A percentile compares a stretch with the other conserved stretches of the same genome.
These are phyloP conservation scores for Ganoderma meredithae DNA, from an alignment of 1,284 basidiomycete species.

Conservation along the genomic window DNA sequence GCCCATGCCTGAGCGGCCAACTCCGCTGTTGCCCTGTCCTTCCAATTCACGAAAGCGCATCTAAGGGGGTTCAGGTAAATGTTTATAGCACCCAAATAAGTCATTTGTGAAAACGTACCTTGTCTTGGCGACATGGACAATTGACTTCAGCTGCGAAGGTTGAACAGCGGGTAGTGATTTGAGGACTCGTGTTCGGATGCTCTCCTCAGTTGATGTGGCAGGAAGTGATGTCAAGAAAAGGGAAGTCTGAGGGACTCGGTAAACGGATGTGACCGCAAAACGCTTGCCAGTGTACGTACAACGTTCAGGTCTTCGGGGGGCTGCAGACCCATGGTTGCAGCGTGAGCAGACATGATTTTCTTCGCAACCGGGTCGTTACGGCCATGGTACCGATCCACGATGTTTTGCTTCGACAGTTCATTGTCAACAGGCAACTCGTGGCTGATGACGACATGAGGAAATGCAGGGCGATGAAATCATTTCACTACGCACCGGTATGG, in stretches of 20 bases:
- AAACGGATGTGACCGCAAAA: constrained; percentile 16
- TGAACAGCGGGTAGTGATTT: constrained; percentile 76
- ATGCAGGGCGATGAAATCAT: background rate
- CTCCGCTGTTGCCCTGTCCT: constrained; percentile 83
- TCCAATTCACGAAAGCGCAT: constrained; percentile 97
- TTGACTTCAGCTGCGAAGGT: constrained; percentile 76
- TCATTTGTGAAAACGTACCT: constrained; percentile 50
- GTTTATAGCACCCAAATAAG: constrained; percentile 11
- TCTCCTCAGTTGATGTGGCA: constrained; percentile 73
- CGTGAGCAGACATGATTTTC: constrained; percentile 82
- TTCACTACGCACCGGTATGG: constrained; percentile 74
- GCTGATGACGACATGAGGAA: constrained; percentile 44
- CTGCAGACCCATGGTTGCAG: constrained; percentile 81
- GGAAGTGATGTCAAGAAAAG: constrained; percentile 92
- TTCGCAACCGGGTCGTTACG: constrained; percentile 90
- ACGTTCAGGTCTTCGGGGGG: constrained; percentile 90
- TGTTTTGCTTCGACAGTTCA: constrained; percentile 89
- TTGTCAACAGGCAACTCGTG: constrained; percentile 91
- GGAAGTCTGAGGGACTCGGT: constrained; percentile 69
- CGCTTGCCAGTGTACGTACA: constrained; percentile 55
- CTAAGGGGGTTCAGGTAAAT: constrained; percentile 47
- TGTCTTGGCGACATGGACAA: constrained; percentile 88
- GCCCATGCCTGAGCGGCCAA: constrained; percentile 87
- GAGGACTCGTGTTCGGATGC: constrained; percentile 80
- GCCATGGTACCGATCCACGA: constrained; percentile 93